phyloP scores from a whole-genome alignment of 371 early-diverging fungal genomes.

The Mycotypha africana region DNA sequence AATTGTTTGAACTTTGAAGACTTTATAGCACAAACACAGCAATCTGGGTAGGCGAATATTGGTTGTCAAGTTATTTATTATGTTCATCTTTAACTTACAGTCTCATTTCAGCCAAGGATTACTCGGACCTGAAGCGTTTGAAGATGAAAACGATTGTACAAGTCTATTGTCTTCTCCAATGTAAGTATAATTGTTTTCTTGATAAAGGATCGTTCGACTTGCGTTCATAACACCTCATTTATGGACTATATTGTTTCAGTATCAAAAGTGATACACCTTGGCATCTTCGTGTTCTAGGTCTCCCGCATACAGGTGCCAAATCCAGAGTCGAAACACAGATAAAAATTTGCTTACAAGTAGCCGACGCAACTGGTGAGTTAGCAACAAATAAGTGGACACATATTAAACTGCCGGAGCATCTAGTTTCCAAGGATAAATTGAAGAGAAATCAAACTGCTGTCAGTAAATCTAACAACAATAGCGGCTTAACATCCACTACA shows the following conservation, averaged over 20 bases:
- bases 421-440: conserved; percentile 64
- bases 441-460: too few relatives aligned
- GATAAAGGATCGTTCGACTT: not conserved
- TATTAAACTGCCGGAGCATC: conserved; percentile 63
- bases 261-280: conserved; percentile 26
- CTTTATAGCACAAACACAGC: conserved; percentile 38
- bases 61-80: not conserved
- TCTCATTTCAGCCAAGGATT: conserved; percentile 24
- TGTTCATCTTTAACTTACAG: not conserved
- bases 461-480: too few relatives aligned
- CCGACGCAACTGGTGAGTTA: conserved; percentile 53
- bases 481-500: too few relatives aligned
- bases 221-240: not conserved
- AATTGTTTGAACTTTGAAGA: conserved; percentile 45
- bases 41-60: conserved; percentile 26
- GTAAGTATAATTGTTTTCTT: conserved; percentile 10
- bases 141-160: conserved; percentile 11
- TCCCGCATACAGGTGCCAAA: conserved; percentile 69
- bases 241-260: conserved; percentile 9
- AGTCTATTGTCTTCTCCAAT: conserved; percentile 26
- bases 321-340: conserved; percentile 83
- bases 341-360: conserved; percentile 69
- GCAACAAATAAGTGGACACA: conserved; percentile 68
- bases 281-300: conserved; percentile 59
- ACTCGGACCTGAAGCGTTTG: conserved; percentile 25